Evolutionary conservation across 371 early-diverging fungal genomes (phyloP), one percentile per base, ranked within the genome.

Genomic region (Dinochytrium kinnereticum): DNA sequence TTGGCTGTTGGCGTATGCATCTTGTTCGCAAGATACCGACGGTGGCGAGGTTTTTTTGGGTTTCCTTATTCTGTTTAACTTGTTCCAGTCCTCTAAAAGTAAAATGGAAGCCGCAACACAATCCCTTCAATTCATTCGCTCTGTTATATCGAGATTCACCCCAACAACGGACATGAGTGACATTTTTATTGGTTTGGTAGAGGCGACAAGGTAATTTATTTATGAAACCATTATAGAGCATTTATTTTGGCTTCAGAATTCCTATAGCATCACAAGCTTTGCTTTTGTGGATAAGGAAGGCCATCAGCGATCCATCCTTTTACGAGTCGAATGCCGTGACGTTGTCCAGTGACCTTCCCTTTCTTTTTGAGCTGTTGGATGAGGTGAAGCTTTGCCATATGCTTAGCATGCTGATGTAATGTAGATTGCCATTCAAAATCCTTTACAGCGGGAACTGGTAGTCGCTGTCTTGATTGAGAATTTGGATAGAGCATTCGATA

Each of bases 321-420:
- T 74, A 74, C 37, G 66, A 74, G 17, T 66, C 64, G 24, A 74
- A 64, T 39, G 55, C 64, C 1, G 13, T 74, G 28, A 59, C 61
- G 31, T 26, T 34, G 15, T 26, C 40, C 1, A 28, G 49, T 3
- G 75, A 74, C 2, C 51, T 28, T 5, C 59, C 69, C 21, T 28
- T 74, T 17, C 61, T 74, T 33, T 74, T 74, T 53, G 75, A 74
- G 64, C 57, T 74, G 7, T 19, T 74, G 51, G 66, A 69, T 39
- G 75, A 74, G 69, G 68, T 68, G 24, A 7, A 10, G n/a, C 49
- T n/a, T 17, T 64, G 37, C n/a, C n/a, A 64, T 2, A 33, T 36
- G 64, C 17, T 33, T 15, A 64, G 36, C 10, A 31, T 21, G 44
- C 31, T 51, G 21, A 68, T 26, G 33, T 17, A 68, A 31, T n/a